Evolutionary conservation across 108 stramenopile species (phyloP), one percentile per base, ranked within the genome.

Genomic region (Mediolabrus comicus): DNA sequence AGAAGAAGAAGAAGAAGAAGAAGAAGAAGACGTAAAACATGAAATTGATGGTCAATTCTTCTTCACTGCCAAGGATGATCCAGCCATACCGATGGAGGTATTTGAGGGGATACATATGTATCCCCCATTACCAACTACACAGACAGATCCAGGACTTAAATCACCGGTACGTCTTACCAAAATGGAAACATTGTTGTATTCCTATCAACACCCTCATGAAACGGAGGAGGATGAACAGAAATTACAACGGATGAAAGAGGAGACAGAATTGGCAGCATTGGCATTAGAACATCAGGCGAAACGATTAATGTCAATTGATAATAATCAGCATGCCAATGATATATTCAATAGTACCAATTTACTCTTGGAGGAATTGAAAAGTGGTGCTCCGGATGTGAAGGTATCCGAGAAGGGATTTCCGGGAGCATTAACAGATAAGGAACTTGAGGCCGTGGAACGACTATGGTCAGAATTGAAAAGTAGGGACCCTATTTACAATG

Each of bases 391-490:
- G n/a, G 41, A 31, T n/a, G 62, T 75, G 39, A 59, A 32, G 26
- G 59, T 70, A 12, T 34, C 49, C 12, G 74, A 75, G 35, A 68
- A 67, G 53, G 78, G 78, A 31, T 79, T 59, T 28, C 78, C 78
- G 28, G 78, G 78, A 56, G 78, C 74, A 58, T 43, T 79, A 12
- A 74, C 78, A 3, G 73, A 74, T 2, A 25, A 52, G 4, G 78
- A 79, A 46, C 34, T 79, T 35, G 54, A 62, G 22, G 67, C 67
- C 1, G 74, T 75, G 33, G 49, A 62, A 17, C 59, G 30, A 29
- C 27, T 71, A 22, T 16, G 46, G 49, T 35, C 46, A 13, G 74
- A 75, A 17, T 53, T 64, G 17, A 16, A 43, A 17, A 70, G 2
- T 3, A 53, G 67, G 31, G 74, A 75, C 63, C 74, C 67, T 10